Conservation (phyloP, 2,329 filamentous ascomycete genomes). For the Clonostachys solani region DNA sequence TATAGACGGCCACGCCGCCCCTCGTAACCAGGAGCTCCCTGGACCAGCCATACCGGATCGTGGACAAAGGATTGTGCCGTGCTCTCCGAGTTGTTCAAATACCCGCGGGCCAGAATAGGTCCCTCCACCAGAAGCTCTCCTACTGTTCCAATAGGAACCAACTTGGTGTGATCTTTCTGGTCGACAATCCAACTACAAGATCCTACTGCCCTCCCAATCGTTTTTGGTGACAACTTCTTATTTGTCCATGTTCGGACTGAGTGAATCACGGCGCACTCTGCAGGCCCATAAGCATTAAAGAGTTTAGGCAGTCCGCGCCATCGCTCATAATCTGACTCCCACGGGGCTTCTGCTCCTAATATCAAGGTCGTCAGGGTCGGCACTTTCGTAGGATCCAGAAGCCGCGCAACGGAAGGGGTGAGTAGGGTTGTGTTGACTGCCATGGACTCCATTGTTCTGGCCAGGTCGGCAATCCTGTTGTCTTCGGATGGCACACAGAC, state of each 20-base stretch:
- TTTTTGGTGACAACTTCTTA: background rate
- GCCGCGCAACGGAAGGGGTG: conserved; percentile 7
- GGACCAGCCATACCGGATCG: conserved; percentile 29
- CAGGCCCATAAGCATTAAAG: background rate
- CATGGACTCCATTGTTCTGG: conserved; percentile 5
- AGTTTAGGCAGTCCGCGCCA: conserved; percentile 15
- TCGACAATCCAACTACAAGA: conserved; percentile 13
- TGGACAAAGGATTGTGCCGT: conserved; percentile 39
- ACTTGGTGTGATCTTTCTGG: conserved; percentile 1
- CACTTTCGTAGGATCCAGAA: background rate
- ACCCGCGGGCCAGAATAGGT: conserved; percentile 42
- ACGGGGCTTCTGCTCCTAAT: conserved; percentile 6
- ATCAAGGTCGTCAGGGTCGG: conserved; percentile 5
- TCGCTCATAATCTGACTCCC: background rate
- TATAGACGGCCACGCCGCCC: conserved; percentile 22
- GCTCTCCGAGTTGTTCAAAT: conserved; percentile 37
- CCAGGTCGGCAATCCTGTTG: conserved; percentile 5
- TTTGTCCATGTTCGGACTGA: conserved; percentile 21
- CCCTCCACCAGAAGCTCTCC: conserved; percentile 31
- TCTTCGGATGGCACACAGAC: conserved; percentile 7
- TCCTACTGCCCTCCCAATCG: conserved; percentile 3
- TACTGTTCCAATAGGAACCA: conserved; percentile 50
- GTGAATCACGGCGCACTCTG: background rate
- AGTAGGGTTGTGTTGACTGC: conserved; percentile 5
- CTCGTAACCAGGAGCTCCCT: conserved; percentile 15